These are phyloP conservation scores for Areca catechu DNA, from an alignment of 176 grass and related monocot species.

Conservation along the genomic window DNA sequence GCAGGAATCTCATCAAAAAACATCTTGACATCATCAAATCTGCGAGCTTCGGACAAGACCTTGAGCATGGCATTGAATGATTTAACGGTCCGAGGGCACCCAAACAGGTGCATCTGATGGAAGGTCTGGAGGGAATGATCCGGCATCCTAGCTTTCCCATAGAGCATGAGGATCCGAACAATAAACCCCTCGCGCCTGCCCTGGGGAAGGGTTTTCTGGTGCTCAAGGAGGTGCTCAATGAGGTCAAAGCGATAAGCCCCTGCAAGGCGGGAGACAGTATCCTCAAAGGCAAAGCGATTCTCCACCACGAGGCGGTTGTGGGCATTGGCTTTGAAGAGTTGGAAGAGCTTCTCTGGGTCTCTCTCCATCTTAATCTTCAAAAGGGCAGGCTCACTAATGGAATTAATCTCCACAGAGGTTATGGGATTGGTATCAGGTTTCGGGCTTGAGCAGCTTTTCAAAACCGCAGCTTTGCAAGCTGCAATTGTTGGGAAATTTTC, in stretches of 20 bases:
- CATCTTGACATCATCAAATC: constrained; percentile 28
- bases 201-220: constrained; percentile 74
- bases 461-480: constrained; percentile 42
- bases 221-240: constrained; percentile 78
- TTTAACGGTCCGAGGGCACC: constrained; percentile 57
- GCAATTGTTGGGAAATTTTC: constrained; percentile 66
- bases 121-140: constrained; percentile 62
- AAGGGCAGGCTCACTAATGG: constrained; percentile 30
- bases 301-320: constrained; percentile 62
- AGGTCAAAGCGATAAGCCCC: constrained; percentile 72
- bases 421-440: not conserved
- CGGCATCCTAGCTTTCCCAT: constrained; percentile 62
- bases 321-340: constrained; percentile 64
- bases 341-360: constrained; percentile 71
- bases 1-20: constrained; percentile 29
- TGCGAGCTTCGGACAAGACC: constrained; percentile 40
- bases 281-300: constrained; percentile 76
- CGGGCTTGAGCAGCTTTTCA: not conserved
- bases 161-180: constrained; percentile 60
- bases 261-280: constrained; percentile 54
- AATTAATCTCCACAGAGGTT: not conserved
- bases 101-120: constrained; percentile 54
- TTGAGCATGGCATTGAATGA: constrained; percentile 84
- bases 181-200: constrained; percentile 77
- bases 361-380: constrained; percentile 62